phyloP scores from a whole-genome alignment of 106 monocot species.

The Apostasia shenzhenica region DNA sequence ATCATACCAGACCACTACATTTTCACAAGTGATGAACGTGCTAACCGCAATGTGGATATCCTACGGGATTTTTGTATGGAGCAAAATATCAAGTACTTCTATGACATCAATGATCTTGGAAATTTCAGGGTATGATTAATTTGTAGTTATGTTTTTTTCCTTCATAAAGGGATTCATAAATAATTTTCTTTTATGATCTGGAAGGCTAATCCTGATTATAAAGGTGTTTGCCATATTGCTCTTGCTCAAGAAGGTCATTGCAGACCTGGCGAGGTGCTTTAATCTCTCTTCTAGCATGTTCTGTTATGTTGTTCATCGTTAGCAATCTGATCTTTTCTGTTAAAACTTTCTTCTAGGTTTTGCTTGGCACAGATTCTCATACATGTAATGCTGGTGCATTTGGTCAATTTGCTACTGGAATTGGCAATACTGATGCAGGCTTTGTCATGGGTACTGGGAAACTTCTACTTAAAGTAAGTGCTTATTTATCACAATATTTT shows the following conservation, averaged over 20 bases:
- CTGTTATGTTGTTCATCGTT: background rate
- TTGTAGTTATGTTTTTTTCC: background rate
- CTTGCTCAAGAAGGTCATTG: slow-evolving; percentile 98
- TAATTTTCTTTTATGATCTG: slow-evolving; percentile 7
- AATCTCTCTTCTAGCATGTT: background rate
- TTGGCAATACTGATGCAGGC: slow-evolving; percentile 99
- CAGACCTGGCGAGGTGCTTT: slow-evolving; percentile 85
- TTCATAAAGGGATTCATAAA: background rate
- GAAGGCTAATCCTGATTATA: slow-evolving; percentile 96
- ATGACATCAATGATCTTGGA: slow-evolving; percentile 88
- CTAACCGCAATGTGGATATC: slow-evolving; percentile 95
- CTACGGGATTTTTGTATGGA: slow-evolving; percentile 84
- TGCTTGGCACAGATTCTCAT: slow-evolving; percentile 95
- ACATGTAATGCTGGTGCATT: slow-evolving; percentile 98
- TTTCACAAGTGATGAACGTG: slow-evolving; percentile 92
- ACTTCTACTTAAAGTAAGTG: slow-evolving; percentile 67
- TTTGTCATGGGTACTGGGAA: slow-evolving; percentile 96
- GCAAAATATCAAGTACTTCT: slow-evolving; percentile 91
- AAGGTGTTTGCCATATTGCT: slow-evolving; percentile 93
- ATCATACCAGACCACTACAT: slow-evolving; percentile 99
- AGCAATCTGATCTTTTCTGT: slow-evolving; percentile 1
- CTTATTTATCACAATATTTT: background rate
- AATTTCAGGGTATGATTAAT: slow-evolving; percentile 72
- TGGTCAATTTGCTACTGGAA: slow-evolving; percentile 97
- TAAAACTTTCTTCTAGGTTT: slow-evolving; percentile 42